Evolutionary conservation across 306 rosid genomes (phyloP), one percentile per base, ranked within the genome.

Genomic region (Cicer yamashitae): DNA sequence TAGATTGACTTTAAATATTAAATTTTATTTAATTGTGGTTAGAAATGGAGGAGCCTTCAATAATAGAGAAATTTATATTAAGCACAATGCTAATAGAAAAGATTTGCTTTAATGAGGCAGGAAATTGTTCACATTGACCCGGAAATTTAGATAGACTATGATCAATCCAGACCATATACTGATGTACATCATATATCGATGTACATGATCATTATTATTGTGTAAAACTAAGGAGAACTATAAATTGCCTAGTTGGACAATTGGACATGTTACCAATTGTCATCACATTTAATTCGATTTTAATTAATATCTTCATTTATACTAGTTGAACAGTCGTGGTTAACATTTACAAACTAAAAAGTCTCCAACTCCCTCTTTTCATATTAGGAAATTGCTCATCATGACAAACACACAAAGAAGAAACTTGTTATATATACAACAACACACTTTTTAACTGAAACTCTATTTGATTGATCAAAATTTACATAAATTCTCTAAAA

Each of bases 81-180:
- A 12, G 67, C 67, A 60, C 67, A 17, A 34, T 60, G 57, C 5
- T 51, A n/a, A 51, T 17, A 51, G 57, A 13, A 13, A 51, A 6
- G 1, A 8, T 14, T 37, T 30, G 66, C 67, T 60, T 60, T 60
- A 13, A 60, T 34, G 67, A 60, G 18, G 37, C 9, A 34, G 8
- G 67, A 60, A 60, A 60, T 60, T 60, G 1, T 13, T 60, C 20
- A 34, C 45, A 34, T 60, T 60, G 67, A 60, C 67, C 67, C 67
- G 67, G 67, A 60, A 60, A 34, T 34, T 60, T 37, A 60, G 67
- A 60, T 60, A 18, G 6, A 60, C 6, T n/a, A 51, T 13, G 67
- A 10, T 60, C 44, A 60, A 60, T 60, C 20, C 17, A 60, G 66
- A 60, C 66, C 44, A 34, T 60, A 60, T 60, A 34, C 43, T 48